These are phyloP conservation scores for Malus hybrid DNA, from an alignment of 331 rosid genomes.

Conservation along the genomic window DNA sequence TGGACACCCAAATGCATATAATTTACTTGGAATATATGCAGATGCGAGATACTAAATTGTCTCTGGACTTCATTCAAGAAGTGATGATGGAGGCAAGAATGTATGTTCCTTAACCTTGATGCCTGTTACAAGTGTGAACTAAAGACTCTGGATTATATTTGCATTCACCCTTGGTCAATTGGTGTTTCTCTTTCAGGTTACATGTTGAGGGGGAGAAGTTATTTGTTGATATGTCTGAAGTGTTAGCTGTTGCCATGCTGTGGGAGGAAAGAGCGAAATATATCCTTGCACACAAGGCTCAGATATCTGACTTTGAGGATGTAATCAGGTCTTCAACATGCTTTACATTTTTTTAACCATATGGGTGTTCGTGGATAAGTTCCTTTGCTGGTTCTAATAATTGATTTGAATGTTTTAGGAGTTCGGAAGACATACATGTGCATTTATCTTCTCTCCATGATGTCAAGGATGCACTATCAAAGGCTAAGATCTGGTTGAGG, in stretches of 20 bases:
- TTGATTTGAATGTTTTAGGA: conserved; percentile 41
- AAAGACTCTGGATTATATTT: background rate
- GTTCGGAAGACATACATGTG: conserved; percentile 56
- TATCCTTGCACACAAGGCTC: conserved; percentile 54
- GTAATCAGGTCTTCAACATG: conserved; percentile 45
- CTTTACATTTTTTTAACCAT: conserved; percentile 9
- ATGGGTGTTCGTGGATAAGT: conserved; percentile 8
- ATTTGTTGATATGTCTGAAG: conserved; percentile 40
- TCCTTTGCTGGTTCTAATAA: conserved; percentile 13
- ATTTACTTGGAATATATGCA: conserved; percentile 33
- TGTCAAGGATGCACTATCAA: conserved; percentile 44
- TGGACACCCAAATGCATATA: conserved; percentile 9
- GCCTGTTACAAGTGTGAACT: conserved; percentile 4
- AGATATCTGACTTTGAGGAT: conserved; percentile 65
- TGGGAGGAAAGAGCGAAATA: conserved; percentile 76
- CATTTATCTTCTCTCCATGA: conserved; percentile 63
- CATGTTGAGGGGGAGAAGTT: conserved; percentile 55
- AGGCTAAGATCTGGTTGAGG: conserved; percentile 64
- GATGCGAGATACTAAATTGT: conserved; percentile 48
- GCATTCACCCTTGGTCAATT: conserved; percentile 3
- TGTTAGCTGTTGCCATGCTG: conserved; percentile 44
- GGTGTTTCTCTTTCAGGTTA: conserved; percentile 42
- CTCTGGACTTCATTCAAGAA: conserved; percentile 56
- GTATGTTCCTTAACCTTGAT: conserved; percentile 27
- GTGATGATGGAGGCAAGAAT: conserved; percentile 52